Conservation (phyloP, 2,329 filamentous ascomycete genomes). For the Pseudogymnoascus sp. region DNA sequence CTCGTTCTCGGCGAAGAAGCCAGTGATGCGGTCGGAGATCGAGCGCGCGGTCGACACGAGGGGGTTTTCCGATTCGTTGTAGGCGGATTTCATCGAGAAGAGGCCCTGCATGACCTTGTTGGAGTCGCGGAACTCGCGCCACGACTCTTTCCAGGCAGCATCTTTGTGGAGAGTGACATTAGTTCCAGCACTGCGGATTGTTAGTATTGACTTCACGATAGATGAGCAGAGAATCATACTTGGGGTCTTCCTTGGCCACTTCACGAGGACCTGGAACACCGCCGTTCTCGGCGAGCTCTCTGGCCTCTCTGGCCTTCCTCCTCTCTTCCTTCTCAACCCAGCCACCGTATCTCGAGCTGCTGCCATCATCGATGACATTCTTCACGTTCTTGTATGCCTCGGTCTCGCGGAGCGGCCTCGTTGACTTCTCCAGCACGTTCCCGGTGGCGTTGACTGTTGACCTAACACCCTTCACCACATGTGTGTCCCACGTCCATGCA, state of each 20-base stretch:
- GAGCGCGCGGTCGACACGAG: slow-evolving; percentile 82
- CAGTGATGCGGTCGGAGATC: slow-evolving; percentile 85
- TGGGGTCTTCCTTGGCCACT: slow-evolving; percentile 70
- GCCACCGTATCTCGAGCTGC: slow-evolving; percentile 89
- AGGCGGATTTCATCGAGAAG: slow-evolving; percentile 76
- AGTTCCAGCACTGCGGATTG: slow-evolving; percentile 68
- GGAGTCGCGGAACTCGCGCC: slow-evolving; percentile 87
- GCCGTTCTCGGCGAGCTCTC: slow-evolving; percentile 52
- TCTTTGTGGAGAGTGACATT: slow-evolving; percentile 96
- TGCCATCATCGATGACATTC: slow-evolving; percentile 93
- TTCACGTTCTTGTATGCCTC: slow-evolving; percentile 93
- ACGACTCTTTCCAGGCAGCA: slow-evolving; percentile 95
- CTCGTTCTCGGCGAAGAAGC: slow-evolving; percentile 98
- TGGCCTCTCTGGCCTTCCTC: slow-evolving; percentile 64
- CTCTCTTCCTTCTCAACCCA: slow-evolving; percentile 97
- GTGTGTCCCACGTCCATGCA: slow-evolving; percentile 94
- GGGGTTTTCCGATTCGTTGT: slow-evolving; percentile 96
- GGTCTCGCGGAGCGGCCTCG: slow-evolving; percentile 84
- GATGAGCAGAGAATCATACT: slow-evolving; percentile 52
- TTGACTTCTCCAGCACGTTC: slow-evolving; percentile 85
- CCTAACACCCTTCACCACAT: slow-evolving; percentile 82
- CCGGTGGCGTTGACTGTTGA: slow-evolving; percentile 81
- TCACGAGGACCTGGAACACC: slow-evolving; percentile 40
- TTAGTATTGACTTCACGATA: slow-evolving; percentile 20
- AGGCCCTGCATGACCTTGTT: slow-evolving; percentile 82